Evolutionary conservation across 345 rosid species (phyloP), one percentile per base, ranked within the genome.

Genomic region (Lenwebbia sp.): DNA sequence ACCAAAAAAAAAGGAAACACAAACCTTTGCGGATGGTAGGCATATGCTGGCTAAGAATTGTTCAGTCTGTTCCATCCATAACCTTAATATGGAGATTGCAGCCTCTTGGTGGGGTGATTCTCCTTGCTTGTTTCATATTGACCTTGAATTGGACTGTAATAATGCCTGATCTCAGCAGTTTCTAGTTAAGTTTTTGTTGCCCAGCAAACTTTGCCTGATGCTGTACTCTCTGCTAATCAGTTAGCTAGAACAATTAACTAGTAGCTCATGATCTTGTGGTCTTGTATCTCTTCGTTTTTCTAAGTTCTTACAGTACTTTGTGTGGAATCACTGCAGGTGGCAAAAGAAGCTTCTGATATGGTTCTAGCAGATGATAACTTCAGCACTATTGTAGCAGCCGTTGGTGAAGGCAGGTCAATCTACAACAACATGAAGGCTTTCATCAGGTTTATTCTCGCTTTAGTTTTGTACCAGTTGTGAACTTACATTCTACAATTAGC

Each of bases 301-400:
- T 26, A 28, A 15, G 19, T 85, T 81, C 41, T 41, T 40, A 23
- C 30, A 26, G 54, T 47, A 30, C 49, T 83, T 40, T 51, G 47
- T 82, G 9, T 83, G 40, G 19, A 15, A 50, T 85, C 54, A 19
- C 83, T 88, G 60, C 90, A 97, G 99, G 99, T 97, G 86, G 99
- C 99, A 54, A 97, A 97, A 90, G 99, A 97, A 88, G 99, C 99
- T 50, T 92, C 99, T 41, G 99, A 97, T 91, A 96, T 97, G 99
- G 99, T 97, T 86, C 86, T 97, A 85, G 99, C 99, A 60, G 99
- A 97, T 94, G 99, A 97, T 91, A 96, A 97, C 87, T 97, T 97
- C 87, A 92, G 98, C 92, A 94, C 99, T 22, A 97, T 97, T 85
- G 99, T 96, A 85, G 93, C 98, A 56, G 99, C 99, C 56, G 96